A percentile compares a stretch with the other conserved stretches of the same genome.
phyloP scores from a whole-genome alignment of 2,329 filamentous ascomycete species.

The Botrytis paeoniae region DNA sequence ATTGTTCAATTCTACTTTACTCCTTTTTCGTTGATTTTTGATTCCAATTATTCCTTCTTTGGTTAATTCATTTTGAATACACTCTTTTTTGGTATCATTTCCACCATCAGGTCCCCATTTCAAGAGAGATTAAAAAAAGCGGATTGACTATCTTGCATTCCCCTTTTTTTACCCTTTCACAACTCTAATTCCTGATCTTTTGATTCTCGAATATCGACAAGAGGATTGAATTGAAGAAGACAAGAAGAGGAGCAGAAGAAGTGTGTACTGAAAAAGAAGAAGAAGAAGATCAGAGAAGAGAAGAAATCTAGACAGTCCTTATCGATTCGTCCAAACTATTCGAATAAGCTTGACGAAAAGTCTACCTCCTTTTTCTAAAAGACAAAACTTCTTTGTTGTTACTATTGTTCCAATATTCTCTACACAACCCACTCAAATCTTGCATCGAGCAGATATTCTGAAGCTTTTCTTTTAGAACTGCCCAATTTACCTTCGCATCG shows the following conservation, averaged over 20 bases:
- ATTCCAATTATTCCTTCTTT: constrained; percentile 18
- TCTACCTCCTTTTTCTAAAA: constrained; percentile 14
- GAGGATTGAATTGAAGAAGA: constrained; percentile 1
- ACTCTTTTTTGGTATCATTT: constrained; percentile 1
- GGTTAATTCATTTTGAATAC: constrained; percentile 14
- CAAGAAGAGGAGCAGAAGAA: neutral
- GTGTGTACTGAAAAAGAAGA: neutral
- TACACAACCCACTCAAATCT: neutral
- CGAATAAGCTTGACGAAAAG: neutral
- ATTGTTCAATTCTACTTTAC: neutral
- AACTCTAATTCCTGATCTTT: neutral
- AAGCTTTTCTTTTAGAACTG: neutral
- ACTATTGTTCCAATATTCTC: constrained; percentile 17
- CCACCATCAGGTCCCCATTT: neutral
- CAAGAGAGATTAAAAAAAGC: constrained; percentile 11
- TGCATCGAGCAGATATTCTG: neutral
- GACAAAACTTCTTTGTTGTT: constrained; percentile 20
- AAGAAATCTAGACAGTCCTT: constrained; percentile 4
- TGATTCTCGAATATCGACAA: neutral
- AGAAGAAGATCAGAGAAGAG: neutral
- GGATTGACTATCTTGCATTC: neutral
- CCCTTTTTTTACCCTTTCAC: constrained; percentile 9
- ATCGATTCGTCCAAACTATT: constrained; percentile 1
- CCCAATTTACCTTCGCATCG: neutral
- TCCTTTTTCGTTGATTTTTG: constrained; percentile 13